Base-by-base conservation (phyloP, 192 early-diverging fungal genomes). In the Rhizoclosmatium globosum region DNA sequence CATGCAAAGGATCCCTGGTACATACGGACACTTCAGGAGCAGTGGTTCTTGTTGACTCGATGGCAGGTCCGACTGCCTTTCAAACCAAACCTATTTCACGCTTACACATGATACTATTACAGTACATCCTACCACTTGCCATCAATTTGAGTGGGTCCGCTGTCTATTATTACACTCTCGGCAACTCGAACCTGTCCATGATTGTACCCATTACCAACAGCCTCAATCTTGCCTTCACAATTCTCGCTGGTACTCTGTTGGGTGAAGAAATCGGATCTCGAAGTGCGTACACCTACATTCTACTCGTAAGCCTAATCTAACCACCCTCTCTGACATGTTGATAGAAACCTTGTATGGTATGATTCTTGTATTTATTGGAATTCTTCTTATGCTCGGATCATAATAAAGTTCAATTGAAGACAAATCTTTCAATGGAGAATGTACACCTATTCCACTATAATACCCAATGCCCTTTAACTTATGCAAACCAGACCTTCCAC, bases 171-270 rank as follows among this genome's bases (percentile, higher is more conserved):
- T 93, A 95, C 82, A 95, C 96, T 0, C 84, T 99, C 47, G 93
- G 95, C 38, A 87, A 92, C 69, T 83, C 91, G 79, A 96, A 98
- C 71, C 88, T 99, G 17, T 96, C 96, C 23, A 84, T 96, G 39
- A 95, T 95, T 2, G 94, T 98, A 15, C 96, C 96, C 0, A 95
- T 98, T 23, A 94, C 96, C 59, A 97, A 96, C 82, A 93, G 94
- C 58, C 85, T 98, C 41, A 94, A 96, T 0, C 92, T 98, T 76
- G 92, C 94, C 39, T 93, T 97, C 67, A 97, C 96, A 0, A 83
- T 92, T 42, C 72, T 97, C 23, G 92, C 94, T 0, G 95, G 95
- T 17, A 84, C 88, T 6, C 81, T 94, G 2, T 69, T 98, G 6
- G 97, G 96, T 3, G 97, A 98, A 79, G 77, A 89, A 23, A 75